These are phyloP conservation scores for Ogataea paraovalis DNA, from an alignment of 805 yeast genomes.

Conservation along the genomic window DNA sequence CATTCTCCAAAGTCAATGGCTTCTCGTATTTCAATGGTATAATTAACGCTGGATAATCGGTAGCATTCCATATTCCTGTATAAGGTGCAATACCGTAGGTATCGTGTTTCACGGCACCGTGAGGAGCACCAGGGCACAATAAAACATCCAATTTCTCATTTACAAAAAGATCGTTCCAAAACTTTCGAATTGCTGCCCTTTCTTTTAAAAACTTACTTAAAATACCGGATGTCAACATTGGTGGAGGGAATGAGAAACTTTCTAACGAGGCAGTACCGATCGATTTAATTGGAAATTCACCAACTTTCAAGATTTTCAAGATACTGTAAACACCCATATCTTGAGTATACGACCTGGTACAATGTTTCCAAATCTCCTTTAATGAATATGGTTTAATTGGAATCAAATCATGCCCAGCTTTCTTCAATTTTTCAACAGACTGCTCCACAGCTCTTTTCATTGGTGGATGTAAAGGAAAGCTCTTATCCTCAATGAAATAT, in stretches of 20 bases:
- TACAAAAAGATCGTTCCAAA: conserved; percentile 9
- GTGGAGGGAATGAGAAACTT: conserved; percentile 9
- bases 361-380: conserved; percentile 1
- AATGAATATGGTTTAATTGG: conserved; percentile 16
- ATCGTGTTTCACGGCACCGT: conserved; percentile 20
- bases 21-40: conserved; percentile 36
- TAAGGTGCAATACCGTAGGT: conserved; percentile 15
- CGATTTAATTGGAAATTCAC: conserved; percentile 9
- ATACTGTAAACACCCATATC: background rate
- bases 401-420: conserved; percentile 46
- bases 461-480: conserved; percentile 56
- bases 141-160: conserved; percentile 10
- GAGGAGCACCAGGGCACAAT: conserved; percentile 13
- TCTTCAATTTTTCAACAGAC: conserved; percentile 24
- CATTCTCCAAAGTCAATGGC: conserved; percentile 28
- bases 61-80: conserved; percentile 17
- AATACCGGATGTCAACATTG: background rate
- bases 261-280: conserved; percentile 2
- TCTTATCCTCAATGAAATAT: conserved; percentile 48
- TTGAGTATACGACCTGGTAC: background rate
- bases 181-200: background rate
- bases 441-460: conserved; percentile 39
- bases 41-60: conserved; percentile 38
- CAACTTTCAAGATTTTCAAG: background rate
- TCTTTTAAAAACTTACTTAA: background rate